Evolutionary conservation across 1,284 basidiomycete species (phyloP).

Genomic region (Uromyces viciae-fabae): DNA sequence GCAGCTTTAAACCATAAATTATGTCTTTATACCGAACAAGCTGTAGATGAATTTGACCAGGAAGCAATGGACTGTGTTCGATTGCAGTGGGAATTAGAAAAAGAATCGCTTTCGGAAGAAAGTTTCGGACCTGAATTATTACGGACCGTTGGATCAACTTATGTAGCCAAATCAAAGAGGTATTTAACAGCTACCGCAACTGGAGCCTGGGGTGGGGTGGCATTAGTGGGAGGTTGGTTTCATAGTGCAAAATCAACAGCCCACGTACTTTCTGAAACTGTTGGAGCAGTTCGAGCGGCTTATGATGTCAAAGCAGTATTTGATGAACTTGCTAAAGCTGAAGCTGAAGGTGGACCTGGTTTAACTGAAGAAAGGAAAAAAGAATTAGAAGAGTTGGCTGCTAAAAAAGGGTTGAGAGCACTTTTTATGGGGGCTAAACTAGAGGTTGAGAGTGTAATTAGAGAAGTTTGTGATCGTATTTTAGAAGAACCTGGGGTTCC

Average conservation of each 20-base stretch:
- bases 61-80: conserved; percentile 47
- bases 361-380: conserved; percentile 79
- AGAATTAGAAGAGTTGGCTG: conserved; percentile 89
- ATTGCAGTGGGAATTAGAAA: conserved; percentile 54
- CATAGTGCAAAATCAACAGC: conserved; percentile 92
- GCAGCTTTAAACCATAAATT: conserved; percentile 54
- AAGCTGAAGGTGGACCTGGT: conserved; percentile 83
- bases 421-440: conserved; percentile 72
- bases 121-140: conserved; percentile 90
- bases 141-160: conserved; percentile 85
- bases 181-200: conserved; percentile 62
- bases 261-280: conserved; percentile 85
- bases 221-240: conserved; percentile 69
- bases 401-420: conserved; percentile 67
- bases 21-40: conserved; percentile 51
- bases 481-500: conserved; percentile 59
- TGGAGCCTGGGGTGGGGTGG: conserved; percentile 70
- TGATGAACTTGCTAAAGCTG: conserved; percentile 70
- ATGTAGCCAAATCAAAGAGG: conserved; percentile 66
- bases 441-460: conserved; percentile 86
- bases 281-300: conserved; percentile 79
- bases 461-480: conserved; percentile 87
- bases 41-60: conserved; percentile 29
- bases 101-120: conserved; percentile 72
- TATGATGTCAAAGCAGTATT: conserved; percentile 92